A percentile compares a stretch with the other conserved stretches of the same genome.
Evolutionary conservation across 768 basidiomycete species (phyloP).

Genomic region (Tylopilus balloui): DNA sequence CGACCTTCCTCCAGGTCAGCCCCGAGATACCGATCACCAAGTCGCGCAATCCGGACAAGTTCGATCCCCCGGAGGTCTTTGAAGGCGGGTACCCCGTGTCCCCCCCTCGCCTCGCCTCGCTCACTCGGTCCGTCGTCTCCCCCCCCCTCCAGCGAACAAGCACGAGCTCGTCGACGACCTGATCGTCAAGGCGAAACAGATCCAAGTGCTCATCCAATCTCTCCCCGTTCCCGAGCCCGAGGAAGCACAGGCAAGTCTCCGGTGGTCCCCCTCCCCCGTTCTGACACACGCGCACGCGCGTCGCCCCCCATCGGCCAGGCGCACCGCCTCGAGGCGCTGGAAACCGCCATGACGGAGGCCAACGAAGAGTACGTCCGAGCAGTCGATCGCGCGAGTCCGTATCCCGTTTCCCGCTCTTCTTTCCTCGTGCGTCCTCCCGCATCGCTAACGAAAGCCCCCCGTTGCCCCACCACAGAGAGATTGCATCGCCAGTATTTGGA

Average conservation of each 20-base stretch:
- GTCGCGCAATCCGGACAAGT: slow-evolving; percentile 65
- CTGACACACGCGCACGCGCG: neutral
- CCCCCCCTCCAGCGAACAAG: slow-evolving; percentile 56
- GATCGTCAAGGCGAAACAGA: slow-evolving; percentile 82
- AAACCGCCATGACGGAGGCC: slow-evolving; percentile 64
- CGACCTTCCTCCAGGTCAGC: slow-evolving; percentile 76
- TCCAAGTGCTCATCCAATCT: slow-evolving; percentile 78
- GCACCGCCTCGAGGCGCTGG: slow-evolving; percentile 58
- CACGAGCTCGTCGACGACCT: slow-evolving; percentile 81
- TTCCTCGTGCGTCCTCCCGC: too few species aligned
- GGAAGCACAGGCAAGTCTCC: slow-evolving; percentile 52
- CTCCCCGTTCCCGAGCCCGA: slow-evolving; percentile 77
- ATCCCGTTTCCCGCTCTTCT: neutral
- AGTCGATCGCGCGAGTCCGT: slow-evolving; percentile 73
- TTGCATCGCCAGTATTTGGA: slow-evolving; percentile 59
- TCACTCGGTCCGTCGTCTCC: neutral
- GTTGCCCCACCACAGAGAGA: slow-evolving; percentile 37
- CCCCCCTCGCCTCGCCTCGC: neutral
- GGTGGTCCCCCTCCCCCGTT: too few species aligned
- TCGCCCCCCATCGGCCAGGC: slow-evolving; percentile 42
- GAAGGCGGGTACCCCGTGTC: slow-evolving; percentile 46
- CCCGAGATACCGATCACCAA: slow-evolving; percentile 82
- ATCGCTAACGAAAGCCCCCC: too few species aligned
- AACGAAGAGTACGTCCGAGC: slow-evolving; percentile 75
- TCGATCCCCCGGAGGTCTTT: slow-evolving; percentile 67